These are phyloP conservation scores for Saturnispora hagleri DNA, from an alignment of 805 yeast genomes.

Conservation along the genomic window DNA sequence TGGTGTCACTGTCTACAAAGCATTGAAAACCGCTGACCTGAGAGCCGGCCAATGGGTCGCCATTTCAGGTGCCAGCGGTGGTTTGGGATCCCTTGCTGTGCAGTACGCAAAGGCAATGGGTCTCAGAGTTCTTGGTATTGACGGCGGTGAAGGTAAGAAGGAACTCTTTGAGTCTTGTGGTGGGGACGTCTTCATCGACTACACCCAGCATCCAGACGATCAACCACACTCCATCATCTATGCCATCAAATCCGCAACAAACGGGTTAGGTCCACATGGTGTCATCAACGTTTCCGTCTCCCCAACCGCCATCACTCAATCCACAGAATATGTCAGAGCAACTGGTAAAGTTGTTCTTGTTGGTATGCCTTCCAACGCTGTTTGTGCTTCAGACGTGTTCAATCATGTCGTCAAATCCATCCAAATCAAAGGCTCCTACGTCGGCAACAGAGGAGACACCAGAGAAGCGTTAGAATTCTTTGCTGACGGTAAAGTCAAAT, in stretches of 20 bases:
- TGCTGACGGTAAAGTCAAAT: conserved; percentile 40
- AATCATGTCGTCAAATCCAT: conserved; percentile 46
- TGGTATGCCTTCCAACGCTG: conserved; percentile 57
- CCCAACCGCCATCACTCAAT: conserved; percentile 37
- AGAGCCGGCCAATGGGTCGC: conserved; percentile 44
- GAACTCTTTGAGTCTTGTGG: conserved; percentile 33
- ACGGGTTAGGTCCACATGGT: conserved; percentile 43
- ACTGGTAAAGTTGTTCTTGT: conserved; percentile 54
- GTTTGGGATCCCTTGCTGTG: conserved; percentile 42
- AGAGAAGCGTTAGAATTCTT: conserved; percentile 51
- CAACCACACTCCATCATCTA: conserved; percentile 31
- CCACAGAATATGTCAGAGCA: conserved; percentile 34
- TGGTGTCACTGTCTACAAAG: conserved; percentile 47
- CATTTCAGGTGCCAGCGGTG: conserved; percentile 44
- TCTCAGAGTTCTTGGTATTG: conserved; percentile 38
- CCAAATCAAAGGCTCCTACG: conserved; percentile 47
- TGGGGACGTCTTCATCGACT: conserved; percentile 40
- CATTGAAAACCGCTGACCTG: conserved; percentile 40
- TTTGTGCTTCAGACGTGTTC: conserved; percentile 43
- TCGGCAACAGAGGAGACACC: conserved; percentile 53
- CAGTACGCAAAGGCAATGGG: conserved; percentile 46
- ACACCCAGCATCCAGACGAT: conserved; percentile 25
- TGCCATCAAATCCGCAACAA: conserved; percentile 33
- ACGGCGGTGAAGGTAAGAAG: conserved; percentile 40
- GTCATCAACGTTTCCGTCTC: conserved; percentile 46